A percentile compares a stretch with the other conserved stretches of the same genome.
Conservation (phyloP, 202 grass and related monocot species). For the Musa balbisiana region DNA sequence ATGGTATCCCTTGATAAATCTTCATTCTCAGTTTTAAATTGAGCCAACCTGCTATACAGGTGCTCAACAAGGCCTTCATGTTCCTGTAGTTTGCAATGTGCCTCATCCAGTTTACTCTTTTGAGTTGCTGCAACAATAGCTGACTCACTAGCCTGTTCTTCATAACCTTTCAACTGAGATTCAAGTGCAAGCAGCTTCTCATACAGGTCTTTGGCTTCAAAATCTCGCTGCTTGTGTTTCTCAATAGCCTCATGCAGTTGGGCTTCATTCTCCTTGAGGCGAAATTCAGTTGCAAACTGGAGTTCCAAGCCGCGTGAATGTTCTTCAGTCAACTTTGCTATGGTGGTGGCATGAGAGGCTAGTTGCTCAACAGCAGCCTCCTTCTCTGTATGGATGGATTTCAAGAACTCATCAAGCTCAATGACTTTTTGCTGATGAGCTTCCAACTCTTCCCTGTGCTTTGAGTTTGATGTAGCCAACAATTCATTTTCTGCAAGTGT, state of each 20-base stretch:
- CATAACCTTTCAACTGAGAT: slow-evolving; percentile 49
- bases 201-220: slow-evolving; percentile 58
- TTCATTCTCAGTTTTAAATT: slow-evolving; percentile 50
- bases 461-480: slow-evolving; percentile 33
- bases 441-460: slow-evolving; percentile 60
- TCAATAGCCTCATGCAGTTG: slow-evolving; percentile 44
- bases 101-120: slow-evolving; percentile 40
- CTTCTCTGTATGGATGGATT: slow-evolving; percentile 46
- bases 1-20: slow-evolving; percentile 39
- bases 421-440: slow-evolving; percentile 41
- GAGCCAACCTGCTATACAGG: slow-evolving; percentile 35
- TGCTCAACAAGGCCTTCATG: slow-evolving; percentile 37
- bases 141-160: slow-evolving; percentile 30
- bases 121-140: slow-evolving; percentile 38
- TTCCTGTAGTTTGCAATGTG: slow-evolving; percentile 27
- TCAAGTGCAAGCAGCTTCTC: slow-evolving; percentile 70
- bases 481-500: slow-evolving; percentile 29
- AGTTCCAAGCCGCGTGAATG: slow-evolving; percentile 44
- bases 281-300: slow-evolving; percentile 36
- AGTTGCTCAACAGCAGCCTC: slow-evolving; percentile 48
- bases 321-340: slow-evolving; percentile 28
- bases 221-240: slow-evolving; percentile 43
- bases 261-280: slow-evolving; percentile 41
- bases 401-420: slow-evolving; percentile 53
- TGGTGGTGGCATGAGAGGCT: slow-evolving; percentile 42